phyloP scores from a whole-genome alignment of 202 grass and related monocot genomes.

The Setaria viridis region DNA sequence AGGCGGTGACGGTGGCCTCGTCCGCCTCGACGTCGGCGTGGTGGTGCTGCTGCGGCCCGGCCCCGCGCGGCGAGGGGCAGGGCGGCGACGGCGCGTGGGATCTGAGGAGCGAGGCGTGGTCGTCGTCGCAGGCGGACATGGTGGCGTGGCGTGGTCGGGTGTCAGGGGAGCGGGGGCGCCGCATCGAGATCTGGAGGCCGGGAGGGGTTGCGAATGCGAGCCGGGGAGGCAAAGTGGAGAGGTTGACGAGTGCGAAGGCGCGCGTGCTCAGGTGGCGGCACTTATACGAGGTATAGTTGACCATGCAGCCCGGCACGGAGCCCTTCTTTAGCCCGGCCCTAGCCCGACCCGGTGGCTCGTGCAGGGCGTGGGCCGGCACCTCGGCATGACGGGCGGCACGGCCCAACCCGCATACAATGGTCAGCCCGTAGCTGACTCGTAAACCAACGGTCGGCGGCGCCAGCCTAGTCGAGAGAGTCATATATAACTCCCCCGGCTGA shows the following conservation, averaged over 20 bases:
- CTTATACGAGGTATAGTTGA: not conserved
- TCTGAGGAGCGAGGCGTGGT: slow-evolving; percentile 57
- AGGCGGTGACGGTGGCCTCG: slow-evolving; percentile 50
- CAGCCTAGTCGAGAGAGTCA: too few relatives aligned
- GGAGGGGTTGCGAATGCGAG: slow-evolving; percentile 32
- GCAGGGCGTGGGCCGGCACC: too few relatives aligned
- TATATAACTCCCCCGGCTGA: too few relatives aligned
- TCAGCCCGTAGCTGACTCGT: too few relatives aligned
- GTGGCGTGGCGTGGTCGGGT: not conserved
- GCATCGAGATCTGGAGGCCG: slow-evolving; percentile 62
- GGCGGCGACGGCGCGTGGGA: slow-evolving; percentile 32
- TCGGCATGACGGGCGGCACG: too few relatives aligned
- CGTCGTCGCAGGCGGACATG: slow-evolving; percentile 42
- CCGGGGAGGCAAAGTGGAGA: slow-evolving; percentile 37
- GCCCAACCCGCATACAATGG: too few relatives aligned
- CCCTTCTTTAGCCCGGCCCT: too few relatives aligned
- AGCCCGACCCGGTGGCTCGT: too few relatives aligned
- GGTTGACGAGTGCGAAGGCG: slow-evolving; percentile 47
- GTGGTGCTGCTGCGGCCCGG: slow-evolving; percentile 10
- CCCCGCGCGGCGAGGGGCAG: slow-evolving; percentile 45
- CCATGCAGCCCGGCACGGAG: too few relatives aligned
- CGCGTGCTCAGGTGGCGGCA: not conserved
- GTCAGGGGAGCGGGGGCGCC: slow-evolving; percentile 1
- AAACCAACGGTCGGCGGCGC: too few relatives aligned
- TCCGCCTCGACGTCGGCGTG: slow-evolving; percentile 47